phyloP scores from a whole-genome alignment of 139 green algal genomes.

The Chlamydomonas sp. region DNA sequence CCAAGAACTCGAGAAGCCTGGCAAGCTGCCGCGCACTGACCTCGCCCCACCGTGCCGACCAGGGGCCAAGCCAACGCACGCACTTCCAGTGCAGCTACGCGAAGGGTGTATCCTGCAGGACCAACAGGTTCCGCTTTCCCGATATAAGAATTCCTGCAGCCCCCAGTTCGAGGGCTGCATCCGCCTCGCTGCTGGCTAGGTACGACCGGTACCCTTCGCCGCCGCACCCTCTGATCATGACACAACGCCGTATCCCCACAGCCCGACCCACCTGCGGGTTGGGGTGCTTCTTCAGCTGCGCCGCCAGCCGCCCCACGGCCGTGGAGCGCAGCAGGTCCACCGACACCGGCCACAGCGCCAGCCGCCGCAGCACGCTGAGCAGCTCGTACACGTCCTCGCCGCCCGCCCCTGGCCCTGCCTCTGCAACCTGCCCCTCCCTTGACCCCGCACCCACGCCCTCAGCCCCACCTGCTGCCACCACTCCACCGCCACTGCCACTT shows the following conservation, averaged over 20 bases:
- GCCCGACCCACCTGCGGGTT: not conserved
- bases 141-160: too few species aligned
- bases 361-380: conserved; percentile 1
- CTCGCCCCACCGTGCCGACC: too few species aligned
- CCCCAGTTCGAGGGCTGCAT: too few species aligned
- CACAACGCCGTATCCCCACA: not conserved
- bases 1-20: too few species aligned
- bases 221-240: not conserved
- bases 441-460: too few species aligned
- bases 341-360: conserved; percentile 11
- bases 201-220: too few species aligned
- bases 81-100: too few species aligned
- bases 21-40: too few species aligned
- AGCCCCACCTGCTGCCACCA: not conserved
- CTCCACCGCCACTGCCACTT: not conserved
- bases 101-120: too few species aligned
- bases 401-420: not conserved
- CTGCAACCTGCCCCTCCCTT: not conserved
- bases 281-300: conserved; percentile 30
- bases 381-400: conserved; percentile 17
- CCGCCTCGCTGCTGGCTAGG: too few species aligned
- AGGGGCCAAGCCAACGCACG: too few species aligned
- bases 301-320: conserved; percentile 30
- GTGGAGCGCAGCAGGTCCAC: conserved; percentile 7
- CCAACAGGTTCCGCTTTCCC: too few species aligned